Evolutionary conservation across 2,329 filamentous ascomycete species (phyloP).

Genomic region (Venturia nashicola): DNA sequence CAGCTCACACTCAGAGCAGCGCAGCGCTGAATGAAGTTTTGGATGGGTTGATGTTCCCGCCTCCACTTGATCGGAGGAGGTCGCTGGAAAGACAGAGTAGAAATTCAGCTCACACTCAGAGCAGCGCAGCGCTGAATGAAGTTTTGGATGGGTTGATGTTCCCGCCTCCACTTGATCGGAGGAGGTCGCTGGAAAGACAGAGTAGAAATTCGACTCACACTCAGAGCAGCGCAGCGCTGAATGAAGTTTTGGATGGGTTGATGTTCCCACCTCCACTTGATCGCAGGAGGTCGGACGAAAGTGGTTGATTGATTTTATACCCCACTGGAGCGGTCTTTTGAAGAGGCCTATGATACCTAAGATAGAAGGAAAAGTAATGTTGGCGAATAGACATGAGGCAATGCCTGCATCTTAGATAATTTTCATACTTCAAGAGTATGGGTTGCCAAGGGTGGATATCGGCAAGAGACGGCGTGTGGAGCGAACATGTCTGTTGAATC

Average conservation of each 20-base stretch:
- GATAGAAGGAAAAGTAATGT: neutral
- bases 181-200: neutral
- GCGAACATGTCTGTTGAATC: neutral
- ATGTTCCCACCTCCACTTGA: neutral
- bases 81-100: neutral
- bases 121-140: neutral
- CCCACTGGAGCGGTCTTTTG: neutral
- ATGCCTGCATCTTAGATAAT: neutral
- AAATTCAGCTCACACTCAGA: neutral
- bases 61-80: neutral
- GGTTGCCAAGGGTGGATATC: neutral
- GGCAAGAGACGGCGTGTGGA: neutral
- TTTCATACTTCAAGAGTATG: neutral
- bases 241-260: neutral
- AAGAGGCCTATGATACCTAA: neutral
- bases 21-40: neutral
- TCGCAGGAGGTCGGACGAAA: neutral
- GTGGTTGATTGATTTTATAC: neutral
- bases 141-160: neutral
- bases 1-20: neutral
- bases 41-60: neutral
- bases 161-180: neutral
- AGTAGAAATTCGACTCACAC: neutral
- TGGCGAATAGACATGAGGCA: neutral
- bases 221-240: neutral